A percentile compares a stretch with the other conserved stretches of the same genome.
Conservation (phyloP, 177 flowering plant species). For the Vitis hybrid region DNA sequence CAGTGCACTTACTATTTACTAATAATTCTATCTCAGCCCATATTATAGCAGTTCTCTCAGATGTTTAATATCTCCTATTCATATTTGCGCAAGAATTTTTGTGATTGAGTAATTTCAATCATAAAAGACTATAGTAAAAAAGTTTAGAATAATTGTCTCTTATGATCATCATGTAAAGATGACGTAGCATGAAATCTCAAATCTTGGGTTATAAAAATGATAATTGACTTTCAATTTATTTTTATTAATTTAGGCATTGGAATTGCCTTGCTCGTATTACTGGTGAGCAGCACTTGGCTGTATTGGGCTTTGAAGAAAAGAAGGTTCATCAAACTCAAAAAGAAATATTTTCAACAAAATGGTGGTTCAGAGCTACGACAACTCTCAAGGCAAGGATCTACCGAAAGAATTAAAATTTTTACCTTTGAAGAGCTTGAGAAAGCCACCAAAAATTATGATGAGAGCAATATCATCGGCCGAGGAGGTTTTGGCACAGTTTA, state of each 20-base stretch:
- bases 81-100: too few relatives aligned
- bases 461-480: background rate
- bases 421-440: background rate
- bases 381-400: background rate
- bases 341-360: constrained; percentile 4
- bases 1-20: too few relatives aligned
- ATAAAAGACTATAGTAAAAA: too few relatives aligned
- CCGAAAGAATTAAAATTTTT: background rate
- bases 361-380: background rate
- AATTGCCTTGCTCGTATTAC: background rate
- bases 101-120: too few relatives aligned
- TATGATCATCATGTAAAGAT: too few relatives aligned
- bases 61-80: too few relatives aligned
- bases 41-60: too few relatives aligned
- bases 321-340: background rate
- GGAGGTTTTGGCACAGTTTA: constrained; percentile 4
- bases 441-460: background rate
- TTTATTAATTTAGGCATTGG: background rate
- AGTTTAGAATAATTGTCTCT: too few relatives aligned
- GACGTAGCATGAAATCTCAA: too few relatives aligned
- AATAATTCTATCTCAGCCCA: too few relatives aligned
- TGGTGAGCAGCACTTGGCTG: background rate
- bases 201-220: too few relatives aligned
- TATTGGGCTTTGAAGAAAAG: background rate
- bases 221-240: too few relatives aligned